Conservation (phyloP, 768 basidiomycete species). For the Cystobasidiopsis lactophilus region DNA sequence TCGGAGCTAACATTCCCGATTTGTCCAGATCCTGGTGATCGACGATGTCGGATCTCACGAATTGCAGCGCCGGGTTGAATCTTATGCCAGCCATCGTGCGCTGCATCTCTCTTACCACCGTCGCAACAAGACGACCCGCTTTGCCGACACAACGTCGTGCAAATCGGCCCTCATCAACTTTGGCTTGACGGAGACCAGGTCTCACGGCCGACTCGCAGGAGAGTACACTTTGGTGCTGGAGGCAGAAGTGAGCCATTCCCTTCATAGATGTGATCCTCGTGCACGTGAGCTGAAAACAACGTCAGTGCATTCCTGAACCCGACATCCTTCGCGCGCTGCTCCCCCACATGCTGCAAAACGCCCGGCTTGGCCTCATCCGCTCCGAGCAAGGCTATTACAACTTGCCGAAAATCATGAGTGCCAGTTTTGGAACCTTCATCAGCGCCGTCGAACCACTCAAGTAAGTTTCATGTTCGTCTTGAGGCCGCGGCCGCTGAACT, state of each 20-base stretch:
- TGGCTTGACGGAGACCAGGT: slow-evolving; percentile 16
- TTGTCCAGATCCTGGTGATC: slow-evolving; percentile 18
- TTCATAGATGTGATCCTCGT: too few relatives aligned
- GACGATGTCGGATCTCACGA: slow-evolving; percentile 12
- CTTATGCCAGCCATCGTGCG: slow-evolving; percentile 16
- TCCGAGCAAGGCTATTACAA: slow-evolving; percentile 19
- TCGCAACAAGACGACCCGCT: background rate
- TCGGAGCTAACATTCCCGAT: too few relatives aligned
- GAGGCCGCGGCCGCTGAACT: too few relatives aligned
- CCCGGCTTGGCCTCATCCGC: slow-evolving; percentile 16
- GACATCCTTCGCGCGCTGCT: slow-evolving; percentile 17
- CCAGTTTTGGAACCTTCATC: slow-evolving; percentile 14
- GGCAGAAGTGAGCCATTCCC: slow-evolving; percentile 18
- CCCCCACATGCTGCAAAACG: slow-evolving; percentile 13
- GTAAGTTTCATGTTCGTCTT: background rate
- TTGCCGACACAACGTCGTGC: background rate
- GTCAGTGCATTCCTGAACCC: slow-evolving; percentile 16
- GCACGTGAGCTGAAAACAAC: background rate
- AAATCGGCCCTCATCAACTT: slow-evolving; percentile 19
- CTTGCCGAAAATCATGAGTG: slow-evolving; percentile 13
- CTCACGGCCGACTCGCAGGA: slow-evolving; percentile 14
- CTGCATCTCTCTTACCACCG: slow-evolving; percentile 18
- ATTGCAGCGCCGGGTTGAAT: slow-evolving; percentile 9
- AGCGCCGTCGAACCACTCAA: slow-evolving; percentile 12
- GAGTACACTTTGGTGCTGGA: slow-evolving; percentile 19